These are phyloP conservation scores for Fusarium albosuccineum DNA, from an alignment of 2,329 filamentous ascomycete genomes.

Conservation along the genomic window DNA sequence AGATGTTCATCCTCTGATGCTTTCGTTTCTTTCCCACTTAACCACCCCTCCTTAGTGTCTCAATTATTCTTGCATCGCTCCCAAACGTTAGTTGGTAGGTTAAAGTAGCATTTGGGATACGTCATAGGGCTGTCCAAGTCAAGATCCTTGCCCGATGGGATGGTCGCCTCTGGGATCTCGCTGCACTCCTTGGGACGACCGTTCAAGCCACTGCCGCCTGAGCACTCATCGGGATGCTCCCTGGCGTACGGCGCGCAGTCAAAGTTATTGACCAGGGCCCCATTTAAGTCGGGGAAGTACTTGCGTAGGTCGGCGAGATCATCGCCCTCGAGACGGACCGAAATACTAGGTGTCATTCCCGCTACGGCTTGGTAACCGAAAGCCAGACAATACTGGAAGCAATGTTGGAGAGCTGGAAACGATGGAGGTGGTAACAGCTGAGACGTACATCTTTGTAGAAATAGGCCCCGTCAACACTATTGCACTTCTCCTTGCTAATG, in stretches of 20 bases:
- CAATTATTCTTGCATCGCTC: too few relatives aligned
- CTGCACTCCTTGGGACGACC: not conserved
- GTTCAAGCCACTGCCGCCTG: not conserved
- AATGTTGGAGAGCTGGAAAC: not conserved
- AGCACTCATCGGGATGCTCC: not conserved
- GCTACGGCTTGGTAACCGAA: not conserved
- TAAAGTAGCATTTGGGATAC: conserved; percentile 1
- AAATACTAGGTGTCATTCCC: not conserved
- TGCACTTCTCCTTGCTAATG: not conserved
- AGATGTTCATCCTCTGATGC: too few relatives aligned
- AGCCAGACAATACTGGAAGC: not conserved
- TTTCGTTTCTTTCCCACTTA: too few relatives aligned
- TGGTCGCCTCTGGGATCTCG: conserved; percentile 1
- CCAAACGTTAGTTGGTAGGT: not conserved
- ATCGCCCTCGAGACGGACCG: not conserved
- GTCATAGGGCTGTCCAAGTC: not conserved
- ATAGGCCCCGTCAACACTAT: not conserved
- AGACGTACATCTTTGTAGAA: not conserved
- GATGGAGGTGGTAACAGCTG: fast-evolving
- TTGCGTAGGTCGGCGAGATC: not conserved
- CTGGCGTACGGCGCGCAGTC: not conserved
- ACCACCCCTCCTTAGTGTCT: too few relatives aligned
- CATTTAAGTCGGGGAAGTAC: conserved; percentile 2
- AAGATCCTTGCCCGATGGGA: conserved; percentile 1
- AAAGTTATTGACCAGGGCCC: not conserved